A percentile compares a stretch with the other conserved stretches of the same genome.
These are phyloP conservation scores for Cardamine occulta DNA, from an alignment of 345 rosid species.

Conservation along the genomic window DNA sequence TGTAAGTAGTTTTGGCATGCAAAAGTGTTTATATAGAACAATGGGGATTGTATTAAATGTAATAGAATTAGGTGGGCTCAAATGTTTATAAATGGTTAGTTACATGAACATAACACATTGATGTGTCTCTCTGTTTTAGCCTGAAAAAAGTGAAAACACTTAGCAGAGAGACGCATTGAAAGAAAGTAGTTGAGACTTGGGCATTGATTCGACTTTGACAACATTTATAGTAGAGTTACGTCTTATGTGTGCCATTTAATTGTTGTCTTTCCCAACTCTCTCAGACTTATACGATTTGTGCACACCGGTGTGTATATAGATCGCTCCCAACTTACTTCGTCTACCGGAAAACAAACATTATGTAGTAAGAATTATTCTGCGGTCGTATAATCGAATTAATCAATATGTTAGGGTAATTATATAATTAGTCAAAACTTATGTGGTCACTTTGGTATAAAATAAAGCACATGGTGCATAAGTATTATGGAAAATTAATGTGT, in stretches of 20 bases:
- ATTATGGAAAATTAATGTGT: too few species aligned
- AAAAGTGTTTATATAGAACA: constrained; percentile 17
- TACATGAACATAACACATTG: constrained; percentile 14
- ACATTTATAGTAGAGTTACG: constrained; percentile 27
- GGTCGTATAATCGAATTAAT: too few species aligned
- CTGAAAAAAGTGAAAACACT: constrained; percentile 22
- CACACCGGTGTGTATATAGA: too few species aligned
- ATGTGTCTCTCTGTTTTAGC: constrained; percentile 35
- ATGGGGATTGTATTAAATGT: constrained; percentile 28
- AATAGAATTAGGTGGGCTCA: constrained; percentile 18
- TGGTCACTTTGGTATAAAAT: too few species aligned
- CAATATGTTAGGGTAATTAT: too few species aligned
- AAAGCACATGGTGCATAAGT: too few species aligned
- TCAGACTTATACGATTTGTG: not conserved
- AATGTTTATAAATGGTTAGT: not conserved
- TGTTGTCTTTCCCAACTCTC: not conserved
- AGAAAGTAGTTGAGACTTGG: constrained; percentile 39
- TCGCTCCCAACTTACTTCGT: too few species aligned
- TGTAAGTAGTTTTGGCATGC: constrained; percentile 28
- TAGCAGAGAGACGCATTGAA: constrained; percentile 30
- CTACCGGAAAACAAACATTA: too few species aligned
- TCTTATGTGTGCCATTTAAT: constrained; percentile 23
- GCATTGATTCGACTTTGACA: constrained; percentile 24
- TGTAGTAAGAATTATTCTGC: too few species aligned
- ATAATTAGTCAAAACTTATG: too few species aligned